A percentile compares a stretch with the other conserved stretches of the same genome.
Conservation (phyloP, 331 rosid genomes). For the Malus hybrid region DNA sequence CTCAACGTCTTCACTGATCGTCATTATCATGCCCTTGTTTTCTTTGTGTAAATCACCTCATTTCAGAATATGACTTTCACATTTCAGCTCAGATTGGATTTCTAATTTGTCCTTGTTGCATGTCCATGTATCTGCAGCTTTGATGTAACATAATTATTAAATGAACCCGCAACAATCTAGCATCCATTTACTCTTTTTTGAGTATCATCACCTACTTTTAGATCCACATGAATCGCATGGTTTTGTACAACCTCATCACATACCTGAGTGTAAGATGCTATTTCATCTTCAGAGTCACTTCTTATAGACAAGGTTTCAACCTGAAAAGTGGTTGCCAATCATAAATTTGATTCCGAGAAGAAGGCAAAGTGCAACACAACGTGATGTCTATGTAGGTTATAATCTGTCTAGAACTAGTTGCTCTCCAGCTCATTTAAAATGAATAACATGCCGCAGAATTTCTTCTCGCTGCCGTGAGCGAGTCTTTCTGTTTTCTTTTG, state of each 20-base stretch:
- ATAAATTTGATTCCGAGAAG: background rate
- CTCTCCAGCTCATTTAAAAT: background rate
- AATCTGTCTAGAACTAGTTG: background rate
- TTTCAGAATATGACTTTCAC: background rate
- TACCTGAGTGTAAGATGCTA: slow-evolving; percentile 29
- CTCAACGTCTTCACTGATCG: slow-evolving; percentile 25
- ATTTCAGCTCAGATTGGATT: background rate
- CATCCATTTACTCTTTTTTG: slow-evolving; percentile 19
- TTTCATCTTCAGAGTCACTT: slow-evolving; percentile 54
- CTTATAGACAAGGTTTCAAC: slow-evolving; percentile 38
- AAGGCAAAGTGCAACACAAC: background rate
- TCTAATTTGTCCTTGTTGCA: slow-evolving; percentile 4
- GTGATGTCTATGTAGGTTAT: background rate
- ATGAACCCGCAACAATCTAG: slow-evolving; percentile 10
- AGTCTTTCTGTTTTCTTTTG: background rate
- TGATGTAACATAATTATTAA: background rate
- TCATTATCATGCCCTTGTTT: slow-evolving; percentile 3
- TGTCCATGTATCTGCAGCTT: slow-evolving; percentile 5
- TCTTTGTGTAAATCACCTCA: slow-evolving; percentile 4
- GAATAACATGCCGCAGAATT: background rate
- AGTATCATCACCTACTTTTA: slow-evolving; percentile 12
- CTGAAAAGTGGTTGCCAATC: slow-evolving; percentile 33
- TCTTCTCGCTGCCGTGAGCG: background rate
- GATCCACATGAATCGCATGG: slow-evolving; percentile 21
- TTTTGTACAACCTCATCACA: slow-evolving; percentile 26